Evolutionary conservation across 306 rosid genomes (phyloP), one percentile per base, ranked within the genome.

Genomic region (Cucurbita maxima): DNA sequence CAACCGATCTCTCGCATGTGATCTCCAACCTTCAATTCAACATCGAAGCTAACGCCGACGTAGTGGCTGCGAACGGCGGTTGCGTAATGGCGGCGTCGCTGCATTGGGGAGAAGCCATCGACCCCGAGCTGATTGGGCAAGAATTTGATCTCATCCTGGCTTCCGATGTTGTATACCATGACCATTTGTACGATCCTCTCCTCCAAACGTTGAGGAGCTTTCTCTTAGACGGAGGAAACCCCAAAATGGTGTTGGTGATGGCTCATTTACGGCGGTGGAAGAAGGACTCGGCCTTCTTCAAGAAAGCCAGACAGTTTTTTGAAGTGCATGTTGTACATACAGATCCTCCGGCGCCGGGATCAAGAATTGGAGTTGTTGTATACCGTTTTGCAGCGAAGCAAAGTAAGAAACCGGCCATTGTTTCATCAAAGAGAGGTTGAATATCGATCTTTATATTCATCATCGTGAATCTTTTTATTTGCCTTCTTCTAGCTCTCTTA

Each of bases 151-250:
- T 94, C 36, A 40, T 90, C 1, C 4, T 90, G 72, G 98, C 87
- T 3, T 88, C 98, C 76, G 97, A 94, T 82, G 96, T 94, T 12
- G 98, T 94, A 75, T 94, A 94, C 75, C 95, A 94, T 57, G 92
- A 89, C 20, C 84, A 90, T 56, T 90, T 94, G 10, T 94, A 80
- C 20, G 96, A 84, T 38, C 98, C 97, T 10, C 79, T 94, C 45
- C 81, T 90, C 14, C 80, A 89, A 83, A 94, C 98, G 76, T 69
- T 94, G 78, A 84, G 80, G 66, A 71, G 74, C 40, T 59, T 86
- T 80, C 75, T 86, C 15, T 0, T 80, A 8, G 78, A 74, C 67
- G 6, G 79, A 36, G 54, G 74, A 74, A 55, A 64, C 52, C 76
- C 50, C 43, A 79, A 83, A 58, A 81, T 45, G 83, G 79, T 75